Evolutionary conservation across 1,284 basidiomycete genomes (phyloP).

Genomic region (Wallemia hederae): DNA sequence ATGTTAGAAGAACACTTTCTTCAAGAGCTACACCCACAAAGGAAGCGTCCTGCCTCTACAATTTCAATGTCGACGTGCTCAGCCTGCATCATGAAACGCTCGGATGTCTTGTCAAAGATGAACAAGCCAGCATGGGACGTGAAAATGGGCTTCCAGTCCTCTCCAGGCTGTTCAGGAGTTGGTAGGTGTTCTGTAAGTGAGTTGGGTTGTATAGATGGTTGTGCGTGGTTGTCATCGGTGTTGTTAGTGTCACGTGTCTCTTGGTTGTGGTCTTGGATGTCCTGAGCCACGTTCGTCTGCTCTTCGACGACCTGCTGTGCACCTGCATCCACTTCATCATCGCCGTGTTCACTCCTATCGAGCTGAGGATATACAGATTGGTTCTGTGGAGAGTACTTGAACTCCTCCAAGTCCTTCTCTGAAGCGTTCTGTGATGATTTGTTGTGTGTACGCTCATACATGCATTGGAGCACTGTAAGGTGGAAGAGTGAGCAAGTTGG

Average conservation of each 20-base stretch:
- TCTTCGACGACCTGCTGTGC: not conserved
- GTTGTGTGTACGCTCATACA: conserved; percentile 35
- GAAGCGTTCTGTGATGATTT: not conserved
- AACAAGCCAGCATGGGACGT: conserved; percentile 22
- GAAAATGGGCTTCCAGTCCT: conserved; percentile 5
- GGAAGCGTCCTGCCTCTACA: conserved; percentile 24
- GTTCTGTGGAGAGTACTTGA: not conserved
- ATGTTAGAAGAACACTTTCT: not conserved
- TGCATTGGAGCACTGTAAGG: conserved; percentile 72
- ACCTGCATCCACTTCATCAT: not conserved
- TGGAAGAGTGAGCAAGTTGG: conserved; percentile 63
- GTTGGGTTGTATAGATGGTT: not conserved
- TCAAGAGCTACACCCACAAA: conserved; percentile 15
- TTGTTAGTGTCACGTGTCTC: too few relatives aligned
- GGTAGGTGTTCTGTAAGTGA: not conserved
- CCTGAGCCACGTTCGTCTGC: not conserved
- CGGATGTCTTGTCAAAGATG: conserved; percentile 39
- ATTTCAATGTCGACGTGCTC: conserved; percentile 35
- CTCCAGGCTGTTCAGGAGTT: not conserved
- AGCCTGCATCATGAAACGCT: conserved; percentile 43
- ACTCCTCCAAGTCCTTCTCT: conserved; percentile 5
- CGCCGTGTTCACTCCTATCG: not conserved
- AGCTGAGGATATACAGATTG: not conserved
- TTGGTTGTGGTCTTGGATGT: too few relatives aligned
- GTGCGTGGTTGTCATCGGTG: not conserved